A percentile compares a stretch with the other conserved stretches of the same genome.
phyloP scores from a whole-genome alignment of 495 filamentous ascomycete genomes.

The Penicillium samsonianum region DNA sequence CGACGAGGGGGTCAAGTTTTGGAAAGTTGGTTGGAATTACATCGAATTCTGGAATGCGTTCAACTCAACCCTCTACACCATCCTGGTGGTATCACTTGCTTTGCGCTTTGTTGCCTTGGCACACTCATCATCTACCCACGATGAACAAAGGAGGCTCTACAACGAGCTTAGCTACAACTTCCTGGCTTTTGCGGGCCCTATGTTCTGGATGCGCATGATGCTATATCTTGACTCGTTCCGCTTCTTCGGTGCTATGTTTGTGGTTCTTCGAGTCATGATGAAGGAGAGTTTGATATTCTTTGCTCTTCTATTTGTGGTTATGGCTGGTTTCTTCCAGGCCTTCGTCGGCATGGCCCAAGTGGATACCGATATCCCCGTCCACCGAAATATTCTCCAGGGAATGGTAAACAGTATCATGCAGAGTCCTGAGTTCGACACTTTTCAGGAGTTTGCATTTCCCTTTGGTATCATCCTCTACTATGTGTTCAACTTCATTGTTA shows the following conservation, averaged over 20 bases:
- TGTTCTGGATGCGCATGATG: slow-evolving; percentile 95
- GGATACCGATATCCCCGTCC: slow-evolving; percentile 63
- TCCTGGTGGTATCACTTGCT: slow-evolving; percentile 75
- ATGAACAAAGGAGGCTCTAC: slow-evolving; percentile 59
- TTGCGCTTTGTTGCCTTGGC: slow-evolving; percentile 74
- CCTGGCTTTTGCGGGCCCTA: slow-evolving; percentile 83
- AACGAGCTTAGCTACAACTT: slow-evolving; percentile 91
- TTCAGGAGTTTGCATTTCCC: slow-evolving; percentile 73
- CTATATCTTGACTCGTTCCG: slow-evolving; percentile 91
- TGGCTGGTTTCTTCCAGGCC: slow-evolving; percentile 89
- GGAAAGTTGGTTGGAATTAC: slow-evolving; percentile 88
- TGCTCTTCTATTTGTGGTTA: slow-evolving; percentile 80
- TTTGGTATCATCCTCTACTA: slow-evolving; percentile 93
- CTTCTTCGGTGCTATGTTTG: slow-evolving; percentile 98
- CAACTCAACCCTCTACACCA: slow-evolving; percentile 76
- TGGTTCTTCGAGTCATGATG: slow-evolving; percentile 99
- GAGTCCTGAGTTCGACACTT: slow-evolving; percentile 85
- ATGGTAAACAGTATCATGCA: slow-evolving; percentile 93
- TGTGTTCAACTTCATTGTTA: slow-evolving; percentile 94
- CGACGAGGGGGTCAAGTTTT: slow-evolving; percentile 84
- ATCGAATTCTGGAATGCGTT: slow-evolving; percentile 95
- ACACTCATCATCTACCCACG: slow-evolving; percentile 53
- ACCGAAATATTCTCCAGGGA: slow-evolving; percentile 75
- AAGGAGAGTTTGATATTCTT: slow-evolving; percentile 98
- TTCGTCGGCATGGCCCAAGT: slow-evolving; percentile 92